phyloP scores from a whole-genome alignment of 306 rosid genomes.

The Sindora glabra region DNA sequence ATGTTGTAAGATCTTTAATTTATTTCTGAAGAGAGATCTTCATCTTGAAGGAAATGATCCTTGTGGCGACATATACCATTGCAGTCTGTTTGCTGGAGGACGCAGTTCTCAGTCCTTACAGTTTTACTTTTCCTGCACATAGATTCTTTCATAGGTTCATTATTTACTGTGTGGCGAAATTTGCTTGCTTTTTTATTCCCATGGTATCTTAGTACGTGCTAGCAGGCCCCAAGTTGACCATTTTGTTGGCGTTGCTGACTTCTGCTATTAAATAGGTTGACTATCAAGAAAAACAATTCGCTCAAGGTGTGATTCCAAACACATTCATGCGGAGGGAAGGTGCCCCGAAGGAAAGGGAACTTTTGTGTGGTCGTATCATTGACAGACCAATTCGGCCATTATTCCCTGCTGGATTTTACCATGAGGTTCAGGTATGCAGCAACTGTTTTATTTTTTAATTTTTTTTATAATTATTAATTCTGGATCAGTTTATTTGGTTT shows the following conservation, averaged over 20 bases:
- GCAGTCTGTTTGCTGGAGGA: neutral
- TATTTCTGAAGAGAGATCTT: neutral
- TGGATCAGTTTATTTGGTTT: neutral
- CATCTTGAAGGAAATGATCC: neutral
- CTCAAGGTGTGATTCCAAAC: slow-evolving; percentile 79
- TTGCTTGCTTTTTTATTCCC: neutral
- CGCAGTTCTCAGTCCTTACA: neutral
- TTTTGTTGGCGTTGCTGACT: neutral
- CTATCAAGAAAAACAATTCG: slow-evolving; percentile 90
- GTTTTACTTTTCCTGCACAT: neutral
- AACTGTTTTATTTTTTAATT: neutral
- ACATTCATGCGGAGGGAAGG: slow-evolving; percentile 88
- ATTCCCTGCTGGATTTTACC: slow-evolving; percentile 86
- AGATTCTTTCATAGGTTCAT: neutral
- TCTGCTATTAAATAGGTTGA: slow-evolving; percentile 57
- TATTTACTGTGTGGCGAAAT: neutral
- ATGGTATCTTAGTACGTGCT: neutral
- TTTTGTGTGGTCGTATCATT: slow-evolving; percentile 76
- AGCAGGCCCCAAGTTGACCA: neutral
- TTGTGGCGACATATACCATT: neutral
- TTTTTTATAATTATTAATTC: neutral
- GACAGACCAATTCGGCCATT: slow-evolving; percentile 90
- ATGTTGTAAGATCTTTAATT: neutral
- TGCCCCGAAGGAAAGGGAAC: slow-evolving; percentile 93
- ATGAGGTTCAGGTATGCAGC: slow-evolving; percentile 82